A percentile compares a stretch with the other conserved stretches of the same genome.
phyloP scores from a whole-genome alignment of 441 rosid species.

The Eruca vesicaria region DNA sequence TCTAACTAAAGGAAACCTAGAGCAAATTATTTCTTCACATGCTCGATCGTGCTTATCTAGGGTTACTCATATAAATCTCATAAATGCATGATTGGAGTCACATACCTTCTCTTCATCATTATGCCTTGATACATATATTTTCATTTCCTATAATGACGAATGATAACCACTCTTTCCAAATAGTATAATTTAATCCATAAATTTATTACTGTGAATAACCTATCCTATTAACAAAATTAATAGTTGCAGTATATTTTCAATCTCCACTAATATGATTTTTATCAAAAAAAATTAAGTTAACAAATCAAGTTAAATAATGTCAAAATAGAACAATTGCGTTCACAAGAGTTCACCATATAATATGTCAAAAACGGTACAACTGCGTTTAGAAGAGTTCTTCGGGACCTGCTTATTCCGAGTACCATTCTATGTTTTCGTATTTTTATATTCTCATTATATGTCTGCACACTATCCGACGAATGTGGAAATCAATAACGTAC shows the following conservation, averaged over 20 bases:
- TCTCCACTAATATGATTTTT: not conserved
- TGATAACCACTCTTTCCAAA: not conserved
- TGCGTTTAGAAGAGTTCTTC: not conserved
- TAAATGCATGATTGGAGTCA: constrained; percentile 12
- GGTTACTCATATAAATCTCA: constrained; percentile 18
- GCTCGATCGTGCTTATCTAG: constrained; percentile 26
- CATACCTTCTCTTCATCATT: constrained; percentile 15
- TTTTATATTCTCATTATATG: not conserved
- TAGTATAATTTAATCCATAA: not conserved
- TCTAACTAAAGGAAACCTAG: constrained; percentile 23
- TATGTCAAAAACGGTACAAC: not conserved
- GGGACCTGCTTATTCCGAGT: not conserved
- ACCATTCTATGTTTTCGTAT: not conserved
- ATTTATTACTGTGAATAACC: not conserved
- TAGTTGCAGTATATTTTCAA: not conserved
- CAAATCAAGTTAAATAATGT: not conserved
- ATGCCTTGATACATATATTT: not conserved
- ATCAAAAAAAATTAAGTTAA: not conserved
- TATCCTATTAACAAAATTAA: not conserved
- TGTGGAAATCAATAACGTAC: not conserved
- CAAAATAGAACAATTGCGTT: not conserved
- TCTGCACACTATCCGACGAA: not conserved
- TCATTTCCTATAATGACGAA: constrained; percentile 11
- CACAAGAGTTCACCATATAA: not conserved
- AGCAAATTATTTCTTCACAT: constrained; percentile 30